phyloP scores from a whole-genome alignment of 2,329 filamentous ascomycete species.

The Cytospora piceae region DNA sequence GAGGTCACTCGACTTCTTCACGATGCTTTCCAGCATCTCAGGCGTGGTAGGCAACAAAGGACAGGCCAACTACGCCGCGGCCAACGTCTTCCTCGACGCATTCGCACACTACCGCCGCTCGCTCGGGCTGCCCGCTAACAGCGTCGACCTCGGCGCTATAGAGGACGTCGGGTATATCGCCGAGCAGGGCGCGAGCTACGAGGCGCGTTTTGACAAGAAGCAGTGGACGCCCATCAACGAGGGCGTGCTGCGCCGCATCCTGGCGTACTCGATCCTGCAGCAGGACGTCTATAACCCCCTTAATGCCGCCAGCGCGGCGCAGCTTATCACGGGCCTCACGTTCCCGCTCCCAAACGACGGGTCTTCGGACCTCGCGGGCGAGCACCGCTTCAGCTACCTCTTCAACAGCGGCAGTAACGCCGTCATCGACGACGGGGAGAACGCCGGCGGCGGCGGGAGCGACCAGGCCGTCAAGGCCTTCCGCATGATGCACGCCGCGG shows the following conservation, averaged over 20 bases:
- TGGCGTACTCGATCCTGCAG: constrained; percentile 38
- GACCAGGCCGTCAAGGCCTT: constrained; percentile 11
- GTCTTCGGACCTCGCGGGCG: too few species aligned
- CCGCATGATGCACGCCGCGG: constrained; percentile 11
- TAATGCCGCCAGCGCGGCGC: neutral
- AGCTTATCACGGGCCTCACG: too few species aligned
- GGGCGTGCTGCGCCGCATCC: constrained; percentile 36
- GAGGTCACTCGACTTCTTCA: constrained; percentile 43
- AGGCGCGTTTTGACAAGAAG: constrained; percentile 29
- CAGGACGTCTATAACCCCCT: constrained; percentile 22
- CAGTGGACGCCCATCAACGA: constrained; percentile 38
- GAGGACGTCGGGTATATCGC: constrained; percentile 31
- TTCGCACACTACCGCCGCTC: constrained; percentile 39
- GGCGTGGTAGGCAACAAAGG: constrained; percentile 25
- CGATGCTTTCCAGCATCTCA: constrained; percentile 32
- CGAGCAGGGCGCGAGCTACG: constrained; percentile 21
- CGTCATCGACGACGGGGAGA: too few species aligned
- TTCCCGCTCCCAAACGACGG: too few species aligned
- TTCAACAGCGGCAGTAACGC: too few species aligned
- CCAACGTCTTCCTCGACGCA: constrained; percentile 41
- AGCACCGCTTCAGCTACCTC: too few species aligned
- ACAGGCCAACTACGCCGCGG: constrained; percentile 42
- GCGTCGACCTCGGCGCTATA: constrained; percentile 43
- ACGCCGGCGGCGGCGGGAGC: constrained; percentile 3
- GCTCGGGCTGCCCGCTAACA: constrained; percentile 39